These are phyloP conservation scores for Aphanomyces stellatus DNA, from an alignment of 352 stramenopile species.

Conservation along the genomic window DNA sequence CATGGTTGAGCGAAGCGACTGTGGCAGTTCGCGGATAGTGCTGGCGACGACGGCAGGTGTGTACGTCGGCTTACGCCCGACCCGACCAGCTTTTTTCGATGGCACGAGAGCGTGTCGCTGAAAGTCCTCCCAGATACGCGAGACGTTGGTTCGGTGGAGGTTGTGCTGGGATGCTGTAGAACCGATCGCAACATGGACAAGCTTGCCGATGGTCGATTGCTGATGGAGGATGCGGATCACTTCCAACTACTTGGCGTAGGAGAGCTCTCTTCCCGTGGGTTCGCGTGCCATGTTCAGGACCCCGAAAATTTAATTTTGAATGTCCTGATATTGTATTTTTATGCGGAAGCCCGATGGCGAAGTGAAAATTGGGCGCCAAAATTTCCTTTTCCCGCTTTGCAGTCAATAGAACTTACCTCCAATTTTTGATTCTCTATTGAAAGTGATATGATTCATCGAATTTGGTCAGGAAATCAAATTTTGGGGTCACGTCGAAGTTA, in stretches of 20 bases:
- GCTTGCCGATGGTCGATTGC: background rate
- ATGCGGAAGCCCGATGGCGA: background rate
- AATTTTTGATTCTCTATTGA: background rate
- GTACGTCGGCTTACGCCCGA: background rate
- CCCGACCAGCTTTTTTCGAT: background rate
- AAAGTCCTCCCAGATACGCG: background rate
- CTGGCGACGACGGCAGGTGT: background rate
- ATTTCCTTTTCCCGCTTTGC: background rate
- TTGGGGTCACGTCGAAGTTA: background rate
- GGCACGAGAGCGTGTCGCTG: background rate
- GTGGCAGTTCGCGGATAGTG: background rate
- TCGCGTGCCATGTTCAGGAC: background rate
- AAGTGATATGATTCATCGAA: slow-evolving; percentile 4
- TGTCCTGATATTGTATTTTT: background rate
- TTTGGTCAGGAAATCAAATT: background rate
- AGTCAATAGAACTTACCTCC: background rate
- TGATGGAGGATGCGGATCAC: background rate
- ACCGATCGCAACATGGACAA: background rate
- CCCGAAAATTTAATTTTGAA: slow-evolving; percentile 2
- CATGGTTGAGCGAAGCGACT: background rate
- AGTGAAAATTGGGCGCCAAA: slow-evolving; percentile 1
- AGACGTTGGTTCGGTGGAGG: background rate
- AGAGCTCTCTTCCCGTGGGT: background rate
- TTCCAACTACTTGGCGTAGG: background rate
- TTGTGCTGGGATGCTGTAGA: background rate